These are phyloP conservation scores for Ogataea saltuana DNA, from an alignment of 805 yeast species.

Conservation along the genomic window DNA sequence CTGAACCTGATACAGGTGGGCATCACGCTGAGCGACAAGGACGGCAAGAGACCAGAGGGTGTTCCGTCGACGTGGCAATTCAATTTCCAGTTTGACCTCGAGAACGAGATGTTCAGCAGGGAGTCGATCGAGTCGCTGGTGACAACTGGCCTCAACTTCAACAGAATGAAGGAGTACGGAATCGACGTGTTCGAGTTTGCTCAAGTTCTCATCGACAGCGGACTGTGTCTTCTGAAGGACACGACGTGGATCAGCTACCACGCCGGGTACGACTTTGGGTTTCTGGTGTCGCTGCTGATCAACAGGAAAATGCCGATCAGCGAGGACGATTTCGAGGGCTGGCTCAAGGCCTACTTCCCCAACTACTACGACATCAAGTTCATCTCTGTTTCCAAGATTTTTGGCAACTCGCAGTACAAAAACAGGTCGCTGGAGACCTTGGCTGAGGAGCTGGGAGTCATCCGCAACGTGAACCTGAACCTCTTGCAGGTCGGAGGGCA, in stretches of 20 bases:
- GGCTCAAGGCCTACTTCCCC: constrained; percentile 76
- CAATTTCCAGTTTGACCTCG: constrained; percentile 80
- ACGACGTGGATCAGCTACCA: constrained; percentile 92
- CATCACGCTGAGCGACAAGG: constrained; percentile 66
- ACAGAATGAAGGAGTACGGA: constrained; percentile 71
- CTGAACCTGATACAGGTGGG: constrained; percentile 86
- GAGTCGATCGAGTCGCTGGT: constrained; percentile 80
- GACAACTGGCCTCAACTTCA: constrained; percentile 82
- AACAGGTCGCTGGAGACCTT: constrained; percentile 54
- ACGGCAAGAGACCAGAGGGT: constrained; percentile 66
- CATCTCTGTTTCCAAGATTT: constrained; percentile 35
- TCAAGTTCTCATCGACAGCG: constrained; percentile 81
- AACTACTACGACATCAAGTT: constrained; percentile 79
- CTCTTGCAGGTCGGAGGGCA: constrained; percentile 64
- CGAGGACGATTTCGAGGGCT: constrained; percentile 73
- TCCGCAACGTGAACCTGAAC: constrained; percentile 51
- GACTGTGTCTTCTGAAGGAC: constrained; percentile 68
- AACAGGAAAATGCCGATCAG: constrained; percentile 78
- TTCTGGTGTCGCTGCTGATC: constrained; percentile 72
- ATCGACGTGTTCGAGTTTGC: constrained; percentile 80
- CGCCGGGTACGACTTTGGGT: constrained; percentile 93
- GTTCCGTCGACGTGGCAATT: constrained; percentile 92
- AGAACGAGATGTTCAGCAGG: constrained; percentile 79
- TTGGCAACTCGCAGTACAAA: constrained; percentile 23
- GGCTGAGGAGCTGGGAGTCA: constrained; percentile 71